Conservation (phyloP, 345 rosid species). For the Microthlaspi erraticum region DNA sequence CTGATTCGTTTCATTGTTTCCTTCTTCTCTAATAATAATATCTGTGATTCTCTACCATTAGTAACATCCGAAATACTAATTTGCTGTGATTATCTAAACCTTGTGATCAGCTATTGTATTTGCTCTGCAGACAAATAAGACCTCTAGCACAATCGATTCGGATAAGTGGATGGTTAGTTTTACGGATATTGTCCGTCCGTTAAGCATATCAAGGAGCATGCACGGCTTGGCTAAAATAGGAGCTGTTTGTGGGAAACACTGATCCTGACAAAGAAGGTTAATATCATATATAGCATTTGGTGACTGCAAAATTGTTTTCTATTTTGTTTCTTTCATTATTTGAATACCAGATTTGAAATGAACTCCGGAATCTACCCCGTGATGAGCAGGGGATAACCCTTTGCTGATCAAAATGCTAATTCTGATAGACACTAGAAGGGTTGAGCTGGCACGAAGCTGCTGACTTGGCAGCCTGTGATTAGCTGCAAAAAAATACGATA, state of each 20-base stretch:
- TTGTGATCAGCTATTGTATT: slow-evolving; percentile 27
- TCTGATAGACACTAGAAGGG: too few relatives aligned
- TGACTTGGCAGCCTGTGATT: too few relatives aligned
- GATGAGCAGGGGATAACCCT: slow-evolving; percentile 60
- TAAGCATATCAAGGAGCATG: slow-evolving; percentile 61
- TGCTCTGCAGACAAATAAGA: slow-evolving; percentile 61
- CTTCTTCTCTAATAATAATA: background rate
- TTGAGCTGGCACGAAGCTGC: too few relatives aligned
- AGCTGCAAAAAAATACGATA: too few relatives aligned
- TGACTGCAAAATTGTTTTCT: background rate
- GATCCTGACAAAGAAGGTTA: slow-evolving; percentile 53
- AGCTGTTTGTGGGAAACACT: slow-evolving; percentile 53
- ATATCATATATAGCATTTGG: slow-evolving; percentile 8
- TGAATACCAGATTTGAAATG: slow-evolving; percentile 20
- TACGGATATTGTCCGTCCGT: slow-evolving; percentile 53
- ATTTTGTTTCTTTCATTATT: slow-evolving; percentile 8
- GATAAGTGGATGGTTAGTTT: slow-evolving; percentile 62
- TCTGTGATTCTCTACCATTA: background rate
- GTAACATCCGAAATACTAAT: background rate
- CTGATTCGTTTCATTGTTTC: background rate
- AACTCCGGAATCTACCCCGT: slow-evolving; percentile 13
- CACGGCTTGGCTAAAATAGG: slow-evolving; percentile 68
- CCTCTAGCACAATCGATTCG: slow-evolving; percentile 36
- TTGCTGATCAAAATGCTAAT: slow-evolving; percentile 64
- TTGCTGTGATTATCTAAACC: slow-evolving; percentile 17